A percentile compares a stretch with the other conserved stretches of the same genome.
phyloP scores from a whole-genome alignment of 2,329 filamentous ascomycete species.

The Pyrenophora tritici-repentis region DNA sequence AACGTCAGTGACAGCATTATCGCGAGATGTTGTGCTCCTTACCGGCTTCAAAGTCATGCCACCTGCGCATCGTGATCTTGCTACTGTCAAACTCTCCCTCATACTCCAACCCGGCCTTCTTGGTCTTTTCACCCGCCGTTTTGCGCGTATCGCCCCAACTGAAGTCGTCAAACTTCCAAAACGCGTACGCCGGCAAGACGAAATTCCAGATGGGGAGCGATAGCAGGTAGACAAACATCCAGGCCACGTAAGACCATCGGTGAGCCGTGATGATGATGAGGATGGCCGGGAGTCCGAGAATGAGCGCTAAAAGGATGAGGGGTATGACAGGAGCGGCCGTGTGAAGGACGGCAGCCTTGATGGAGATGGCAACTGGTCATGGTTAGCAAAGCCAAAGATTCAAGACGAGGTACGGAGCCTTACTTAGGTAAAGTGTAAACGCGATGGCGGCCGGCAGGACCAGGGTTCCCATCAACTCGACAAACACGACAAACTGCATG shows the following conservation, averaged over 20 bases:
- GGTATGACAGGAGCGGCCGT: slow-evolving; percentile 80
- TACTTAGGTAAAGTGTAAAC: slow-evolving; percentile 95
- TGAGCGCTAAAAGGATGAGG: slow-evolving; percentile 83
- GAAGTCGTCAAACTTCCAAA: slow-evolving; percentile 99
- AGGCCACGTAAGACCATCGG: slow-evolving; percentile 86
- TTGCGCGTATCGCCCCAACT: slow-evolving; percentile 98
- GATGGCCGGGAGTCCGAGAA: slow-evolving; percentile 89
- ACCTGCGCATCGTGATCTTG: slow-evolving; percentile 99
- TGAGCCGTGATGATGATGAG: slow-evolving; percentile 94
- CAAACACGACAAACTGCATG: slow-evolving; percentile 98
- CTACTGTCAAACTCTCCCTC: slow-evolving; percentile 97
- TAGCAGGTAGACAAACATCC: slow-evolving; percentile 95
- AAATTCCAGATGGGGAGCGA: slow-evolving; percentile 99
- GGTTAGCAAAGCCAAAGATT: slow-evolving; percentile 31
- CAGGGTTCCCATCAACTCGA: slow-evolving; percentile 91
- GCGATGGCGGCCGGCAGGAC: slow-evolving; percentile 95
- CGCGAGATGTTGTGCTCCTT: slow-evolving; percentile 33
- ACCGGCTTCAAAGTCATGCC: slow-evolving; percentile 88
- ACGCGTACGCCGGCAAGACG: slow-evolving; percentile 88
- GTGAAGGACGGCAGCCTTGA: slow-evolving; percentile 65
- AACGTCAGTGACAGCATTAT: slow-evolving; percentile 35
- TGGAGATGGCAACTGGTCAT: slow-evolving; percentile 76
- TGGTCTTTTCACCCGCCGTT: slow-evolving; percentile 86
- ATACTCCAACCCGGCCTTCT: slow-evolving; percentile 83
- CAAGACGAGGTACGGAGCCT: slow-evolving; percentile 49